Evolutionary conservation across 257 asterid genomes (phyloP).

Genomic region (Nyctanthes arbortristis): DNA sequence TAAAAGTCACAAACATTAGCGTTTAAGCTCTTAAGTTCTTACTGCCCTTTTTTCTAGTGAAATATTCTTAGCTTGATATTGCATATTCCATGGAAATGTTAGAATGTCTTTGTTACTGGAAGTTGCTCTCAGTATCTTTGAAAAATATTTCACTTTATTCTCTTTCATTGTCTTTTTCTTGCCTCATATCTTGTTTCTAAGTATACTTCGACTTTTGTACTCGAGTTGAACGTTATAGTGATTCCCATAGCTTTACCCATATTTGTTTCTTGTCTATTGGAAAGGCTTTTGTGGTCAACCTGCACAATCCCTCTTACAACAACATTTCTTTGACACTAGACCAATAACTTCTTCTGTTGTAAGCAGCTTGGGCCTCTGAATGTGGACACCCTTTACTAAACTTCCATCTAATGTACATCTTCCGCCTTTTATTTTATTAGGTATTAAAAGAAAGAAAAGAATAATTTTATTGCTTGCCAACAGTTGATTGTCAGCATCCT

Average conservation of each 20-base stretch:
- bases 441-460: slow-evolving; percentile 9
- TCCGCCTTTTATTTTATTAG: not conserved
- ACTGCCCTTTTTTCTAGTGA: not conserved
- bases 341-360: not conserved
- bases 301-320: not conserved
- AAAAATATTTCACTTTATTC: not conserved
- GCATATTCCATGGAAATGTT: not conserved
- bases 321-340: not conserved
- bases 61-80: not conserved
- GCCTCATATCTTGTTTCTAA: too few relatives aligned
- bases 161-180: too few relatives aligned
- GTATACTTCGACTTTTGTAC: not conserved
- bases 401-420: not conserved
- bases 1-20: not conserved
- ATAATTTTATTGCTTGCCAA: not conserved
- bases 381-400: not conserved
- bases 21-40: not conserved
- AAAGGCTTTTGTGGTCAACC: not conserved
- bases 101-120: not conserved
- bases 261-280: not conserved
- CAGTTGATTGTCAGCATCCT: not conserved
- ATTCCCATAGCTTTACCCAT: not conserved
- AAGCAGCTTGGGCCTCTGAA: not conserved
- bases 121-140: not conserved
- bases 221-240: not conserved